Conservation (phyloP, 768 basidiomycete species). For the Scleroderma bovista region DNA sequence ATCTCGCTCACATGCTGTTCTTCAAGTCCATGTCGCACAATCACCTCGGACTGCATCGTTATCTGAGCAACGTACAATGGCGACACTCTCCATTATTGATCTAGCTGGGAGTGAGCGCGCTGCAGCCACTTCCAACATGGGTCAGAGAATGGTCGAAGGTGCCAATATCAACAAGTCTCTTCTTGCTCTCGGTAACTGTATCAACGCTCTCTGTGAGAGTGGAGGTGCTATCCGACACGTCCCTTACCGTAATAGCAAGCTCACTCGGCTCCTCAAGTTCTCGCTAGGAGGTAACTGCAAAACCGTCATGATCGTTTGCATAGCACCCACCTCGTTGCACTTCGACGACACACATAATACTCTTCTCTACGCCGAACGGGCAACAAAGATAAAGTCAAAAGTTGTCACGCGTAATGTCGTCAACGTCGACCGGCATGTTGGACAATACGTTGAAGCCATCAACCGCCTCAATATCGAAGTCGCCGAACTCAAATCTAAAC, state of each 20-base stretch:
- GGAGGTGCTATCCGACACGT: slow-evolving; percentile 85
- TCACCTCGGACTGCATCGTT: slow-evolving; percentile 81
- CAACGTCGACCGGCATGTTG: slow-evolving; percentile 92
- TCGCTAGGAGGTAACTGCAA: slow-evolving; percentile 98
- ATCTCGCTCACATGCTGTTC: slow-evolving; percentile 95
- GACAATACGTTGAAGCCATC: slow-evolving; percentile 92
- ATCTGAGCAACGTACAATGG: slow-evolving; percentile 77
- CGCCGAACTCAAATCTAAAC: slow-evolving; percentile 77
- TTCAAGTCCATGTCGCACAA: slow-evolving; percentile 91
- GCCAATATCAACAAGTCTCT: slow-evolving; percentile 99
- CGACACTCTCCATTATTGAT: slow-evolving; percentile 95
- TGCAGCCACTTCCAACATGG: slow-evolving; percentile 95
- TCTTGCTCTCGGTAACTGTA: slow-evolving; percentile 95
- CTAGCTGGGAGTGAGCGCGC: slow-evolving; percentile 96
- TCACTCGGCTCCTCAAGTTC: slow-evolving; percentile 95
- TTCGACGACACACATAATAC: slow-evolving; percentile 99
- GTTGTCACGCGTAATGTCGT: slow-evolving; percentile 94
- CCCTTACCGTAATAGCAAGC: slow-evolving; percentile 97
- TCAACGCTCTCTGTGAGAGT: slow-evolving; percentile 96
- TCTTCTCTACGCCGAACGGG: slow-evolving; percentile 93
- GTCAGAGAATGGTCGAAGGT: slow-evolving; percentile 96
- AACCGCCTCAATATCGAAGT: slow-evolving; percentile 83
- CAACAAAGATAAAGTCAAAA: slow-evolving; percentile 97
- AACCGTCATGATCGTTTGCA: slow-evolving; percentile 98
- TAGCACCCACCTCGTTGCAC: slow-evolving; percentile 91